phyloP scores from a whole-genome alignment of 768 basidiomycete genomes.

The Podaxis sp. region DNA sequence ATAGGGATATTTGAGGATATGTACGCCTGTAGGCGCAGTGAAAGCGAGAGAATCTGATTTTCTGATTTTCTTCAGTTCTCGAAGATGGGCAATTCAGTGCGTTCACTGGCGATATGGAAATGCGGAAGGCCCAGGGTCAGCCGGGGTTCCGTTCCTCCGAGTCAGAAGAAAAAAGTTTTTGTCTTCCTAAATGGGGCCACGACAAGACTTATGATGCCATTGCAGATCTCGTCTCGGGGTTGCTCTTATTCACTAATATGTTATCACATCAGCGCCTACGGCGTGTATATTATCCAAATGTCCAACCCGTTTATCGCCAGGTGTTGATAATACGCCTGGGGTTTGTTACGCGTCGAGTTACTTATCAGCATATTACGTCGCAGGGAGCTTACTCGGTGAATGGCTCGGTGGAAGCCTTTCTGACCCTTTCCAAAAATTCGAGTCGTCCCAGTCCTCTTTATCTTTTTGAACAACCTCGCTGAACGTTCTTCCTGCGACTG shows the following conservation, averaged over 20 bases:
- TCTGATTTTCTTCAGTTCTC: background rate
- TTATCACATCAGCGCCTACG: conserved; percentile 5
- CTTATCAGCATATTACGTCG: conserved; percentile 31
- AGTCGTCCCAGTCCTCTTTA: conserved; percentile 20
- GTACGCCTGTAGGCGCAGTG: background rate
- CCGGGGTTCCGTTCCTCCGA: conserved; percentile 38
- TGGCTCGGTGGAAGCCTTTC: conserved; percentile 47
- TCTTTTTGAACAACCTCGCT: conserved; percentile 19
- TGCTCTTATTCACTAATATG: background rate
- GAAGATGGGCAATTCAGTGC: background rate
- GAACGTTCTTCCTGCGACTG: conserved; percentile 6
- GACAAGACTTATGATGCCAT: conserved; percentile 5
- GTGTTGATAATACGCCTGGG: background rate
- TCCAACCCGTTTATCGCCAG: background rate
- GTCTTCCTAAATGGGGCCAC: conserved; percentile 20
- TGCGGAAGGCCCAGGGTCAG: conserved; percentile 23
- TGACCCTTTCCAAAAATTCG: conserved; percentile 26
- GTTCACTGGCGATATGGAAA: conserved; percentile 17
- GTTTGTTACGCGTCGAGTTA: conserved; percentile 1
- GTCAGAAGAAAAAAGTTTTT: conserved; percentile 46
- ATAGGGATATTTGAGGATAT: background rate
- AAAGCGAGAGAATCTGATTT: background rate
- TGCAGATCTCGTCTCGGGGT: conserved; percentile 1
- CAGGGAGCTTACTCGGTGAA: conserved; percentile 54
- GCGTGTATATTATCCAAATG: background rate